Conservation (phyloP, 176 grass and related monocot species). For the Triticum urartu region DNA sequence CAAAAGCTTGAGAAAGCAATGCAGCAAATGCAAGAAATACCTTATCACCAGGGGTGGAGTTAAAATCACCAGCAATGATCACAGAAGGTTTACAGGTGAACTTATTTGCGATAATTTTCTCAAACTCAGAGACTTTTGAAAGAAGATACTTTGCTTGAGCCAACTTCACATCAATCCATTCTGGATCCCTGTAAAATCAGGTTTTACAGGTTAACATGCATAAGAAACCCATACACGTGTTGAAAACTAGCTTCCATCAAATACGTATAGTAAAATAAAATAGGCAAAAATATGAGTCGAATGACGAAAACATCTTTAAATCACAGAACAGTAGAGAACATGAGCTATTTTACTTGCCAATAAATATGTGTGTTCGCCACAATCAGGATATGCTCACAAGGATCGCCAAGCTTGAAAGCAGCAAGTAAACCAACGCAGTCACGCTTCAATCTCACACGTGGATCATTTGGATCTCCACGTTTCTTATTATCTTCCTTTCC, state of each 20-base stretch:
- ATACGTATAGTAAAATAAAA: conserved; percentile 24
- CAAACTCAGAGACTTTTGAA: conserved; percentile 65
- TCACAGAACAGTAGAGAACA: neutral
- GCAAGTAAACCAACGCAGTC: conserved; percentile 87
- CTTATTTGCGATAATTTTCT: conserved; percentile 67
- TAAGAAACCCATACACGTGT: conserved; percentile 12
- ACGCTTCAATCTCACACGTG: conserved; percentile 77
- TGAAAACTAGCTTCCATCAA: neutral
- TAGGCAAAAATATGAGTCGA: conserved; percentile 10
- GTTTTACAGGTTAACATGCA: neutral
- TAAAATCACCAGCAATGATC: conserved; percentile 86
- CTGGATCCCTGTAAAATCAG: conserved; percentile 72
- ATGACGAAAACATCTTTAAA: conserved; percentile 22
- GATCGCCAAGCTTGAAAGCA: conserved; percentile 86
- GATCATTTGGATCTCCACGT: conserved; percentile 81
- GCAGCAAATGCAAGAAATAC: conserved; percentile 37
- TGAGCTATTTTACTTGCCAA: conserved; percentile 53
- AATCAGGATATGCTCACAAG: conserved; percentile 66
- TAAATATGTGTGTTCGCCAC: conserved; percentile 94
- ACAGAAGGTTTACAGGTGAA: conserved; percentile 70
- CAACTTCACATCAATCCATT: conserved; percentile 89
- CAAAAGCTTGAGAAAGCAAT: neutral
- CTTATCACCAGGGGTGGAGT: conserved; percentile 87
- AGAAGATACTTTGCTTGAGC: conserved; percentile 95
- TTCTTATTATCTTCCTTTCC: conserved; percentile 24